Evolutionary conservation across 78 protist species (phyloP), one percentile per base, ranked within the genome.

Genomic region (Dictyostelium intermedium): DNA sequence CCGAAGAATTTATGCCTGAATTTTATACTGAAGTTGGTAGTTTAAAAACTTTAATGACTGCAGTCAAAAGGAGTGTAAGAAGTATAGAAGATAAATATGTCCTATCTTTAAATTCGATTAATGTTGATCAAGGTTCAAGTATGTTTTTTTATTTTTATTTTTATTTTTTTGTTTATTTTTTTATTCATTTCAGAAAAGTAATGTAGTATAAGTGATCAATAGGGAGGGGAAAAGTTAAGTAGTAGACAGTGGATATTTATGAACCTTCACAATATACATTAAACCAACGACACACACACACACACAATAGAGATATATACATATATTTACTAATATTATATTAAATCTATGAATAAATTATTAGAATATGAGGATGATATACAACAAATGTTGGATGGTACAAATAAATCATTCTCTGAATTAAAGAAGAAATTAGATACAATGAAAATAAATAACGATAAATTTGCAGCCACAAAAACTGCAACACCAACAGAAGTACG

Each of bases 121-220:
- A 82, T 69, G 92, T 92, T 35, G 96, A 92, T 34, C 94, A 89
- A 89, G 94, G 94, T 69, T 53, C 94, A 45, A 89, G 94, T 89
- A 89, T n/a, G 94, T 89, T 32, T 56, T 5, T 47, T 39, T 5
- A 39, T 39, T 39, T 39, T 39, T 39, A 39, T 5, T 39, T 39
- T 39, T 39, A 5, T 5, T 39, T 39, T 39, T 39, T 39, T 39
- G 5, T 23, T 69, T 69, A 2, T 69, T 69, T 18, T 20, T 69
- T 69, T 23, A 41, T n/a, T 7, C n/a, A 25, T 45, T 13, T 18
- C n/a, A 73, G 6, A 39, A 73, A 7, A 73, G 61, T 20, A 41
- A 13, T 23, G 30, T n/a, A n/a, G n/a, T n/a, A n/a, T n/a, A n/a
- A n/a, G n/a, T n/a, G n/a, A n/a, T n/a, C n/a, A n/a, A n/a, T n/a